Conservation (phyloP, 768 basidiomycete genomes). For the Russula foetens region DNA sequence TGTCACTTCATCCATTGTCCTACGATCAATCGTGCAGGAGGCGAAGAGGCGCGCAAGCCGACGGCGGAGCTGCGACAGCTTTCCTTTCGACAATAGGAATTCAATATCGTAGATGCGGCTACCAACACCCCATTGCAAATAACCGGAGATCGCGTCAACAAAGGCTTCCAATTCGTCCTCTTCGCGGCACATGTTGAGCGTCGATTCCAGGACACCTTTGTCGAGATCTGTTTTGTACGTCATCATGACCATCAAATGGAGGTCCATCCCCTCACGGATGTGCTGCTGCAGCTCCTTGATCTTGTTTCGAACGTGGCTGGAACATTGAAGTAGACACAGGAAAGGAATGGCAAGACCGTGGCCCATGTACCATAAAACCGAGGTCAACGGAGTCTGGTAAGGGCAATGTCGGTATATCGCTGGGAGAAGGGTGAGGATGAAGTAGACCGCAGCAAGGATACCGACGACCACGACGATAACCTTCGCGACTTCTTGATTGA, state of each 20-base stretch:
- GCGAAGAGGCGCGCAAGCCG: conserved; percentile 1
- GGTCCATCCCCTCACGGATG: neutral
- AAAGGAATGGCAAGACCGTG: neutral
- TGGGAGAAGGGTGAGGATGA: neutral
- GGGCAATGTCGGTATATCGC: neutral
- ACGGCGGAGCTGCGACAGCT: neutral
- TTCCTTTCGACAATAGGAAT: neutral
- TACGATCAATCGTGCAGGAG: neutral
- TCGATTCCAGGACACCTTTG: neutral
- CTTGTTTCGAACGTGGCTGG: neutral
- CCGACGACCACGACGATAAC: neutral
- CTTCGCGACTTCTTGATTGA: neutral
- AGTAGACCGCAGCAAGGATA: neutral
- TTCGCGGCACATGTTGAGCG: neutral
- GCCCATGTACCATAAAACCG: neutral
- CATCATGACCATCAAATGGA: neutral
- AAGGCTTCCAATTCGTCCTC: neutral
- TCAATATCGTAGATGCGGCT: neutral
- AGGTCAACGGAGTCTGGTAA: neutral
- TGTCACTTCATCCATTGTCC: conserved; percentile 1
- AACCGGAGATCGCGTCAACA: neutral
- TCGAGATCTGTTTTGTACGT: neutral
- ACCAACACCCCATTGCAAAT: neutral
- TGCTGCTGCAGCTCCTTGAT: neutral
- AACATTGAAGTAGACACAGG: neutral